Evolutionary conservation across 2,329 filamentous ascomycete genomes (phyloP), one percentile per base, ranked within the genome.

Genomic region (Trichoderma simmonsii): DNA sequence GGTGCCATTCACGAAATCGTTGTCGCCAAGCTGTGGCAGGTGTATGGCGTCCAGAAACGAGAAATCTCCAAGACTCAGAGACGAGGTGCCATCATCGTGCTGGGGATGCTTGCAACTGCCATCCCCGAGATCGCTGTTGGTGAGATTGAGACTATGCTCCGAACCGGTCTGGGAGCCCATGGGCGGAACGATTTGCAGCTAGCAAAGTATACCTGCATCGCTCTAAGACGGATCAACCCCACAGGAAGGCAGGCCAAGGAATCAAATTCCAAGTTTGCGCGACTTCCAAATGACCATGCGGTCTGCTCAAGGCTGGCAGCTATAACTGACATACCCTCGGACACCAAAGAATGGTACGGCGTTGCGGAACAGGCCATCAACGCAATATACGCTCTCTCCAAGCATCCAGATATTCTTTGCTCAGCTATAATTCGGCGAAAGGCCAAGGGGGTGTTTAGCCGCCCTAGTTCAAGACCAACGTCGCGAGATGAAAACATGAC

Each of bases 341-440:
- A 97, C 72, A 97, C 91, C 83, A 96, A 97, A 79, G 96, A 99
- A 80, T 99, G 96, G 93, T 95, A 93, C 77, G 96, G 96, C 4
- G 91, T 98, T 57, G 95, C 96, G 24, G 97, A 99, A 80, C 96
- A 99, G 82, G 95, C 96, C 9, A 93, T 99, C 79, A 93, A 93
- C 75, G 96, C 96, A 62, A 98, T 99, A 64, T 99, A 99, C 78
- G 90, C 93, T 32, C 86, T 99, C 18, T 94, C 96, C 2, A 97
- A 96, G 80, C 95, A 98, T 79, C 96, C 96, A 0, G 96, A 99
- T 79, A 92, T 92, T 3, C 87, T 99, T 7, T 98, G 95, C 81
- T 97, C 96, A 0, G 93, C 97, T 71, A 92, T 98, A 15, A 88
- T 99, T 63, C 90, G 93, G 70, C 89, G 93, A 75, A 97, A 97